These are phyloP conservation scores for Euclidium syriacum DNA, from an alignment of 345 rosid genomes.

Conservation along the genomic window DNA sequence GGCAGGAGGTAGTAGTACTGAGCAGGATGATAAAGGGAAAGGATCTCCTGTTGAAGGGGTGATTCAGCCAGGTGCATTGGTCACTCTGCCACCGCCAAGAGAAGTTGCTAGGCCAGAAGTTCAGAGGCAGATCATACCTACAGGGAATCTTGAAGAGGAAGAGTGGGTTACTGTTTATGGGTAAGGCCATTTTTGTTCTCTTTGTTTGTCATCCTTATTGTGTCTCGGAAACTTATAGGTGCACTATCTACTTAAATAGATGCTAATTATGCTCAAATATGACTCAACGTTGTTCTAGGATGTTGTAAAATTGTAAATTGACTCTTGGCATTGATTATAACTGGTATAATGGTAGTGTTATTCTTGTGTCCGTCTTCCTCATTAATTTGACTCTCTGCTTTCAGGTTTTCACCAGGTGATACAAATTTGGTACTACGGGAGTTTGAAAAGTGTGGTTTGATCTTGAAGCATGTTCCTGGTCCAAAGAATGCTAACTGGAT, in stretches of 20 bases:
- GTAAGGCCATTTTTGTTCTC: constrained; percentile 33
- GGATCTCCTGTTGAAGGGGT: constrained; percentile 95
- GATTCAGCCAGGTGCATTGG: constrained; percentile 72
- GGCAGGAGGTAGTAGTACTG: constrained; percentile 38
- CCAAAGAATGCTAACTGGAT: constrained; percentile 98
- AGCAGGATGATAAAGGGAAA: constrained; percentile 80
- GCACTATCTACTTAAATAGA: background rate
- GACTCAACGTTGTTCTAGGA: background rate
- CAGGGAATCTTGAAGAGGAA: constrained; percentile 79
- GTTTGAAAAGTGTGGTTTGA: constrained; percentile 84
- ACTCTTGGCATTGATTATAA: background rate
- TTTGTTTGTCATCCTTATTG: background rate
- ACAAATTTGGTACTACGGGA: constrained; percentile 88
- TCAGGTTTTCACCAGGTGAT: constrained; percentile 82
- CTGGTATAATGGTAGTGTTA: background rate
- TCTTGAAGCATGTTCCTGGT: constrained; percentile 91
- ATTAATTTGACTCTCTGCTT: no score
- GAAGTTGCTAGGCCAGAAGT: constrained; percentile 96
- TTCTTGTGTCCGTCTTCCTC: background rate
- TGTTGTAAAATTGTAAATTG: background rate
- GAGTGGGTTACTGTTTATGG: constrained; percentile 99
- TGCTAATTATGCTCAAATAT: constrained; percentile 1
- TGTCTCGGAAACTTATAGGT: background rate
- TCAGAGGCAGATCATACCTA: constrained; percentile 60
- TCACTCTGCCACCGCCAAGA: constrained; percentile 86